phyloP scores from a whole-genome alignment of 1,284 basidiomycete species.

The Apiotrichum gracile region DNA sequence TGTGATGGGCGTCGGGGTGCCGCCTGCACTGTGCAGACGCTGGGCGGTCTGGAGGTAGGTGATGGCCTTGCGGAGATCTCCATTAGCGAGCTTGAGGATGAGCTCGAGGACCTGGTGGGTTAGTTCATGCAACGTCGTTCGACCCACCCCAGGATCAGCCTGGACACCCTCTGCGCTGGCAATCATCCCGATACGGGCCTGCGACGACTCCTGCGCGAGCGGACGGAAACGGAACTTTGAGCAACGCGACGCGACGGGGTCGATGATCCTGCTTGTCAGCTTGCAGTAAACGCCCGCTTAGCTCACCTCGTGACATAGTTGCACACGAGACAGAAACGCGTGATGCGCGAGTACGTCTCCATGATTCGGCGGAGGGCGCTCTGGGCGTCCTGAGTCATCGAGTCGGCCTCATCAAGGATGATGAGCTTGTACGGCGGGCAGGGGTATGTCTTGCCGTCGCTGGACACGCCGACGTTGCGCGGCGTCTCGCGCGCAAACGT shows the following conservation, averaged over 20 bases:
- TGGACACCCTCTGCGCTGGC: conserved; percentile 56
- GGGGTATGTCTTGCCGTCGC: conserved; percentile 77
- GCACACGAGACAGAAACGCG: conserved; percentile 96
- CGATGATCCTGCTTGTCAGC: conserved; percentile 73
- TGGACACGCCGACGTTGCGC: conserved; percentile 61
- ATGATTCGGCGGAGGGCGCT: conserved; percentile 93
- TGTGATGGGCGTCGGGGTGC: conserved; percentile 66
- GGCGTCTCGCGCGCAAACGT: conserved; percentile 94
- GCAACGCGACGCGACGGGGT: conserved; percentile 96
- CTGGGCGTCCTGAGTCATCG: conserved; percentile 99
- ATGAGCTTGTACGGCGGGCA: conserved; percentile 99
- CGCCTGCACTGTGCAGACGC: conserved; percentile 65
- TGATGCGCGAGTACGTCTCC: conserved; percentile 96
- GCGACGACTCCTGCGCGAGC: conserved; percentile 71
- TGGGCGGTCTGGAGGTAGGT: conserved; percentile 96
- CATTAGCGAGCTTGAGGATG: conserved; percentile 58
- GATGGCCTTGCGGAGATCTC: conserved; percentile 95
- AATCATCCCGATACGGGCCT: conserved; percentile 72
- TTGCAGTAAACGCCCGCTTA: conserved; percentile 19
- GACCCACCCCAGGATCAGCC: conserved; percentile 48
- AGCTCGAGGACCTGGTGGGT: conserved; percentile 39
- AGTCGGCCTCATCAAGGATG: conserved; percentile 97
- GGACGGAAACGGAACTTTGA: conserved; percentile 98
- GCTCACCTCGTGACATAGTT: conserved; percentile 96
- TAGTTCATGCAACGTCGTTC: neutral